Conservation (phyloP, 768 basidiomycete genomes). For the Hirschioporus abietinus region DNA sequence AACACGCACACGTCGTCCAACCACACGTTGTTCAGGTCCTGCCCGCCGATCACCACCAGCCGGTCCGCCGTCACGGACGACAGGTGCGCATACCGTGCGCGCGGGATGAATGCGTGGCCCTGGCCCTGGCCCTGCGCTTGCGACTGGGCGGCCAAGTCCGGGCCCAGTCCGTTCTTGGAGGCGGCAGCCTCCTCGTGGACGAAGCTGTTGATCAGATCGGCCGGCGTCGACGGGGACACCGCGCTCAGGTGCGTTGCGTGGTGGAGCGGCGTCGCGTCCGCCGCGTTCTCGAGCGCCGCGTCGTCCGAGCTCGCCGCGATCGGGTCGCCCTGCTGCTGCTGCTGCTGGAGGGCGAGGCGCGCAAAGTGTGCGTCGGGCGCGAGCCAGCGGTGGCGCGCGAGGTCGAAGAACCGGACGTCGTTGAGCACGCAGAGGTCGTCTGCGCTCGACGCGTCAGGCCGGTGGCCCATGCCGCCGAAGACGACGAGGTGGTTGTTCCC, state of each 20-base stretch:
- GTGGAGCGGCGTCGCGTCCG: background rate
- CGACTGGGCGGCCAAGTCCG: background rate
- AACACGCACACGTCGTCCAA: constrained; percentile 90
- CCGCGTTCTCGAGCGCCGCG: background rate
- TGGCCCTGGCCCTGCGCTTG: background rate
- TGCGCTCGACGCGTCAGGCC: constrained; percentile 59
- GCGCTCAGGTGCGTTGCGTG: background rate
- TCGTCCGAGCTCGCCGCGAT: background rate
- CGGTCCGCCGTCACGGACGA: constrained; percentile 81
- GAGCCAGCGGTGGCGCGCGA: constrained; percentile 66
- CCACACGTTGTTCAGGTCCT: constrained; percentile 91
- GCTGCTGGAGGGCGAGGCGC: constrained; percentile 18
- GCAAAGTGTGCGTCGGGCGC: constrained; percentile 38
- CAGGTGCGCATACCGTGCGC: constrained; percentile 91
- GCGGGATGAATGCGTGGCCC: constrained; percentile 53
- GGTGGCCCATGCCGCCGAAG: constrained; percentile 93
- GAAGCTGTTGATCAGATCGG: background rate
- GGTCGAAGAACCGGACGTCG: constrained; percentile 88
- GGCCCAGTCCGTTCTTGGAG: no score
- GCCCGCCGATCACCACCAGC: constrained; percentile 91
- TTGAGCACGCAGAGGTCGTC: constrained; percentile 89
- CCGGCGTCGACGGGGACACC: background rate
- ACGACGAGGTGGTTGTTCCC: constrained; percentile 90
- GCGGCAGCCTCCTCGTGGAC: no score
- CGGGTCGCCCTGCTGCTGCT: background rate